A percentile compares a stretch with the other conserved stretches of the same genome.
These are phyloP conservation scores for Colletotrichum sp. DNA, from an alignment of 2,329 filamentous ascomycete genomes.

Conservation along the genomic window DNA sequence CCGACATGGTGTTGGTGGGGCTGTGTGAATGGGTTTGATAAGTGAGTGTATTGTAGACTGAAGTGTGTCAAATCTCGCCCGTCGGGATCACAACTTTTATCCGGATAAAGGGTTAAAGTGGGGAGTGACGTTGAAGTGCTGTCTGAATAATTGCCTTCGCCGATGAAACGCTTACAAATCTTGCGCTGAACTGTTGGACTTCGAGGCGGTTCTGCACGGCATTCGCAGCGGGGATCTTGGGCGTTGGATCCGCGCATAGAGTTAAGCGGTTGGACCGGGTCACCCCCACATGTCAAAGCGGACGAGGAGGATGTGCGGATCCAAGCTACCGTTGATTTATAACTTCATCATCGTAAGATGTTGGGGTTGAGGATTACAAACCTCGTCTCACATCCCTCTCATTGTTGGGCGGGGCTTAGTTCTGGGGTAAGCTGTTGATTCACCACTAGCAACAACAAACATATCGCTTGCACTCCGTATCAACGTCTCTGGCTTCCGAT, in stretches of 20 bases:
- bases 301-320: background rate
- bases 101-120: background rate
- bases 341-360: background rate
- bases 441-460: background rate
- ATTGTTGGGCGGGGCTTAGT: background rate
- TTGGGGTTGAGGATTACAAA: background rate
- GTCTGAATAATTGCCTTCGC: background rate
- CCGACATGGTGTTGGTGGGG: background rate
- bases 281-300: background rate
- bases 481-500: background rate
- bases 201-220: background rate
- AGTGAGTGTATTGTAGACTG: background rate
- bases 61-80: accelerated
- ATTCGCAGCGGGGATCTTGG: background rate
- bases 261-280: background rate
- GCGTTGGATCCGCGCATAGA: background rate
- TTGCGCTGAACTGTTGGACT: background rate
- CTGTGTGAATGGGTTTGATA: background rate
- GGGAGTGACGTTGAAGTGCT: background rate
- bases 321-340: background rate
- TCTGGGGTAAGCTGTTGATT: background rate
- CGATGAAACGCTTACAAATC: conserved; percentile 4
- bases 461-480: background rate
- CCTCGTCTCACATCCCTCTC: background rate
- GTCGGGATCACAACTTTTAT: background rate